phyloP scores from a whole-genome alignment of 179 eudicot genomes.

The Spergularia azorica region DNA sequence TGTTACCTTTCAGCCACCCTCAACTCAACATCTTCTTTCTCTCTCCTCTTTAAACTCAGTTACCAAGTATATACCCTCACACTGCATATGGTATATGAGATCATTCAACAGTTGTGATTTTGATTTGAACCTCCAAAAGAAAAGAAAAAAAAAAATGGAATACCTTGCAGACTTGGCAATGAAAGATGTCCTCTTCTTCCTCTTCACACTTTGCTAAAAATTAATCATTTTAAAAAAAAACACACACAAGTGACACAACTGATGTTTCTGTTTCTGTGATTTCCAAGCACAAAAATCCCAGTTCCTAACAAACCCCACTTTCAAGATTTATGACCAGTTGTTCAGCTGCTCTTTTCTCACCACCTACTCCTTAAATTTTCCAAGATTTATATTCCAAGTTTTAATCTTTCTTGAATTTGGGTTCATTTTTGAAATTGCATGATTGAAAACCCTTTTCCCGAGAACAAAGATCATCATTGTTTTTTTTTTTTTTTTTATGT shows the following conservation, averaged over 20 bases:
- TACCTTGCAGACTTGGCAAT: slow-evolving; percentile 93
- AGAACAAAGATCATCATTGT: too few relatives aligned
- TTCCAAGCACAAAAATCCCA: slow-evolving; percentile 16
- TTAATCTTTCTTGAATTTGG: not conserved
- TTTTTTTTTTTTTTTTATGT: not conserved
- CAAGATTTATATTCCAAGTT: not conserved
- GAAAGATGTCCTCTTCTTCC: slow-evolving; percentile 38
- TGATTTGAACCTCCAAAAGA: slow-evolving; percentile 16
- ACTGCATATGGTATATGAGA: not conserved
- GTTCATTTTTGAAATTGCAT: not conserved
- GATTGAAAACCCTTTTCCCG: not conserved
- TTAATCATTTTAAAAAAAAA: not conserved
- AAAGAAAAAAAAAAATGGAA: slow-evolving; percentile 27
- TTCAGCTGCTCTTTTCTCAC: slow-evolving; percentile 35
- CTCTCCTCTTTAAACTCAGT: not conserved
- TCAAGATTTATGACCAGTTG: slow-evolving; percentile 10
- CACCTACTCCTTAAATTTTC: slow-evolving; percentile 19
- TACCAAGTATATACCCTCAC: slow-evolving; percentile 1
- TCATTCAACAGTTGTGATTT: not conserved
- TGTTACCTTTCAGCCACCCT: slow-evolving; percentile 14
- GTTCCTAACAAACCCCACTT: slow-evolving; percentile 7
- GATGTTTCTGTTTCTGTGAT: not conserved
- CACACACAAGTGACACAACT: too few relatives aligned
- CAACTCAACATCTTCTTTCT: not conserved
- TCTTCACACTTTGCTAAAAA: not conserved